Percentiles rank a stretch among this genome's conserved stretches.
Evolutionary conservation across 2,329 filamentous ascomycete species (phyloP).

Genomic region (Magnaporthiopsis incrustans): DNA sequence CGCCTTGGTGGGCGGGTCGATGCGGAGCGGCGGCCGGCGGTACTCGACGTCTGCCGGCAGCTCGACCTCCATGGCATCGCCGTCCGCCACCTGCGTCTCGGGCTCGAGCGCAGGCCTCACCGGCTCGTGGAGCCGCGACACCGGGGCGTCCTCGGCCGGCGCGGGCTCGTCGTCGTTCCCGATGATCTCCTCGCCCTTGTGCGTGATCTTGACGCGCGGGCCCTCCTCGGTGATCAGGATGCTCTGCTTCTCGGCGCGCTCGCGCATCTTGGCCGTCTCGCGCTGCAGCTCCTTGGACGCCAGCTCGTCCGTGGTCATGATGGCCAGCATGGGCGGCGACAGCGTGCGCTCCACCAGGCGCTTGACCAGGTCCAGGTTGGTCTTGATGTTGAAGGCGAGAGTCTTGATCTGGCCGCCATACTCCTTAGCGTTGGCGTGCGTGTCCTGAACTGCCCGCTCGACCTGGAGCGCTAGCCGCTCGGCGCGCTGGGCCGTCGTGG

Average conservation of each 20-base stretch:
- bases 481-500: conserved; percentile 55
- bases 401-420: conserved; percentile 61
- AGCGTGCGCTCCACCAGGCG: conserved; percentile 67
- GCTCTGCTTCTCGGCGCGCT: conserved; percentile 72
- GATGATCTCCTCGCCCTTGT: conserved; percentile 90
- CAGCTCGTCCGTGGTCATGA: conserved; percentile 85
- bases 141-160: not conserved
- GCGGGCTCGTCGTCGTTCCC: conserved; percentile 52
- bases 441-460: conserved; percentile 60
- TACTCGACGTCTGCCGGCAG: conserved; percentile 17
- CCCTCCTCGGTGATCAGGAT: conserved; percentile 72
- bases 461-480: conserved; percentile 69
- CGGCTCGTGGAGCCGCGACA: not conserved
- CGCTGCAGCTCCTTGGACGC: conserved; percentile 82
- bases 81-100: conserved; percentile 6
- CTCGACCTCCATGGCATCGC: conserved; percentile 13
- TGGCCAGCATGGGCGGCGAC: conserved; percentile 67
- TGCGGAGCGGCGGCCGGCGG: conserved; percentile 24
- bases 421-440: conserved; percentile 42
- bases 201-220: conserved; percentile 76
- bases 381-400: conserved; percentile 80
- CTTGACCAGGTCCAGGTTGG: conserved; percentile 70
- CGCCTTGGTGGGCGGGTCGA: conserved; percentile 44
- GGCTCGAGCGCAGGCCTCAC: not conserved
- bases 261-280: conserved; percentile 68